Percentiles rank a stretch among this genome's conserved stretches.
Conservation (phyloP, 2,329 filamentous ascomycete genomes). For the Colletotrichum higginsianum region DNA sequence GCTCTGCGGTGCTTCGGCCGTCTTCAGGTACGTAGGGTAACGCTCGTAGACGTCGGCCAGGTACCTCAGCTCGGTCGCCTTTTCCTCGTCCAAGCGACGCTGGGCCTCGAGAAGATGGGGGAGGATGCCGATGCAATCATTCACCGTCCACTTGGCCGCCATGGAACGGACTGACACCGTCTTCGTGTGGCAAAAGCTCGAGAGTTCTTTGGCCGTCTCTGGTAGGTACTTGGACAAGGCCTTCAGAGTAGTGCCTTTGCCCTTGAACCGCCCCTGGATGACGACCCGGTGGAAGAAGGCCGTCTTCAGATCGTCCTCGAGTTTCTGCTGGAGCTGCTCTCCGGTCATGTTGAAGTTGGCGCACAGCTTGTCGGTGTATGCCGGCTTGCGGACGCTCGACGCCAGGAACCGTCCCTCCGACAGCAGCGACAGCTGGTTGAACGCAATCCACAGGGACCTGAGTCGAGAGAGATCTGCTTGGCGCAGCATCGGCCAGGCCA, state of each 20-base stretch:
- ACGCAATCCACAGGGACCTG: neutral
- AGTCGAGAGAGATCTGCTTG: neutral
- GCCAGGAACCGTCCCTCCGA: neutral
- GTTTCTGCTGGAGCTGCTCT: too few species aligned
- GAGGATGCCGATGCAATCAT: neutral
- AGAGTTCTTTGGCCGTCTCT: neutral
- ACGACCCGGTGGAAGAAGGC: too few species aligned
- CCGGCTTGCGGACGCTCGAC: neutral
- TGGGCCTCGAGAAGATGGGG: neutral
- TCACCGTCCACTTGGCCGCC: neutral
- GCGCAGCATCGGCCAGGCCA: neutral
- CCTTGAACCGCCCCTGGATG: too few species aligned
- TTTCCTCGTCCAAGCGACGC: neutral
- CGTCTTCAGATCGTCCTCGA: too few species aligned
- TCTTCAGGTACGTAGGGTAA: constrained; percentile 11
- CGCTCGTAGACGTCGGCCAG: constrained; percentile 13
- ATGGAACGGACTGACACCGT: constrained; percentile 1
- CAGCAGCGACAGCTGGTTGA: constrained; percentile 1
- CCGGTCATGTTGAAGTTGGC: neutral
- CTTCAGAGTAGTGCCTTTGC: neutral
- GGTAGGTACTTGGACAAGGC: neutral
- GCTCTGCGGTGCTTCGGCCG: neutral
- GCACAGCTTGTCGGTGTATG: neutral
- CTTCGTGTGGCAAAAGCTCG: neutral
- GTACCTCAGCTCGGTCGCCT: neutral